Base-by-base conservation (phyloP, 768 basidiomycete genomes). In the Mycena filopes region DNA sequence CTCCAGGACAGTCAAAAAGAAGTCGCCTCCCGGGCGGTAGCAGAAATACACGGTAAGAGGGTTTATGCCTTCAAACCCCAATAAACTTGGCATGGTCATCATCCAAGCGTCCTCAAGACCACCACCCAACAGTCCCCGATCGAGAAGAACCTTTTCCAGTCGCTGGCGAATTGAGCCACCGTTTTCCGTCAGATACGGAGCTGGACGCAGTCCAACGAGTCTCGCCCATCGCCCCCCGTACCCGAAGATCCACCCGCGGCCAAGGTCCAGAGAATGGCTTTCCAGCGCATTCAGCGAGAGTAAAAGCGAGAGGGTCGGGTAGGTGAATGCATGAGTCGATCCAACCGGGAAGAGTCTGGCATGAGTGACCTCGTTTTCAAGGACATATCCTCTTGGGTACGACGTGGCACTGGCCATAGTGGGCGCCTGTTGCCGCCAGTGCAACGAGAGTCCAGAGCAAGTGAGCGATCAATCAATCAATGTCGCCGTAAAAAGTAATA, bases 1-100 rank as follows among this genome's bases (percentile, higher is more conserved):
- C 80, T 92, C 90, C 4, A 92, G 75, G 0, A 92, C 80, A 20
- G 82, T 74, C 23, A 82, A 63, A 76, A 81, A 82, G 29, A 86
- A 70, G 6, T 48, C 43, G 1, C 69, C 74, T 6, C 72, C 62
- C 0, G 70, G 51, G 45, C 78, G 72, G 71, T 92, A 92, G 70
- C 86, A 84, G 66, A 86, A 90, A 74, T 90, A 91, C 26, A 89
- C 86, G 1, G 87, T 87, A 45, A 92, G 75, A 0, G 91, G 91
- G 63, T 92, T 92, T 56, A 91, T 89, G 0, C 89, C 91, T 71
- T 90, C 87, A 55, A 81, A 84, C 0, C 91, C 91, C 29, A 89
- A 62, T 55, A 87, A 85, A 55, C 83, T 86, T 4, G 90, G 91
- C 87, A 91, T 91, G 3, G 91, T 90, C 76, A 92, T 78, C 80